A percentile compares a stretch with the other conserved stretches of the same genome.
These are phyloP conservation scores for Cucumis melo DNA, from an alignment of 306 rosid genomes.

Conservation along the genomic window DNA sequence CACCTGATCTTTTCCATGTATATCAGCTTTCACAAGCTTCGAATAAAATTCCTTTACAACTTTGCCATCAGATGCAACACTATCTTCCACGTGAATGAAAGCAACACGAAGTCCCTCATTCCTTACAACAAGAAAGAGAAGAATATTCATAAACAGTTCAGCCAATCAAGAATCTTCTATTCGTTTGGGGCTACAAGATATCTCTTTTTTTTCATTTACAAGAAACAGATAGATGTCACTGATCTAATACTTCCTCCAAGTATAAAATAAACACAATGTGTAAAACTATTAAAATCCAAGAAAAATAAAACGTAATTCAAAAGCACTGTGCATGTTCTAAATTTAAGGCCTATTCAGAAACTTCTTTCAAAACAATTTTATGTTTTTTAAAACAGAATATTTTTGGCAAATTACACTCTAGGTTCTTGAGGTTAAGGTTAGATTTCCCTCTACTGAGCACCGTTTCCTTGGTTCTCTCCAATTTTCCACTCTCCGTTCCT, in stretches of 20 bases:
- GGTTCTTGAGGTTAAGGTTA: too few species aligned
- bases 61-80: conserved; percentile 30
- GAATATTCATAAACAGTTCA: not conserved
- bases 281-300: not conserved
- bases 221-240: not conserved
- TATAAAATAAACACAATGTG: not conserved
- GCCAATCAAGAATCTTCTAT: not conserved
- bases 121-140: conserved; percentile 25
- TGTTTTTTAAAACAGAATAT: not conserved
- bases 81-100: conserved; percentile 79
- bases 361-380: not conserved
- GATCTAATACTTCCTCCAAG: not conserved
- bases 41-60: conserved; percentile 50
- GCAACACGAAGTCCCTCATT: conserved; percentile 99
- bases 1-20: conserved; percentile 96
- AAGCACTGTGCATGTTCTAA: not conserved
- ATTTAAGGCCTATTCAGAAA: not conserved
- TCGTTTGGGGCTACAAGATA: not conserved
- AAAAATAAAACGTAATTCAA: not conserved
- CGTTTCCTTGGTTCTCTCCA: too few species aligned
- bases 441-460: too few species aligned
- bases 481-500: too few species aligned
- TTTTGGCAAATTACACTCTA: too few species aligned
- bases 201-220: too few species aligned
- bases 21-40: conserved; percentile 92